Evolutionary conservation across 2,329 filamentous ascomycete species (phyloP), one percentile per base, ranked within the genome.

Genomic region (Ceratocystis harringtonii): DNA sequence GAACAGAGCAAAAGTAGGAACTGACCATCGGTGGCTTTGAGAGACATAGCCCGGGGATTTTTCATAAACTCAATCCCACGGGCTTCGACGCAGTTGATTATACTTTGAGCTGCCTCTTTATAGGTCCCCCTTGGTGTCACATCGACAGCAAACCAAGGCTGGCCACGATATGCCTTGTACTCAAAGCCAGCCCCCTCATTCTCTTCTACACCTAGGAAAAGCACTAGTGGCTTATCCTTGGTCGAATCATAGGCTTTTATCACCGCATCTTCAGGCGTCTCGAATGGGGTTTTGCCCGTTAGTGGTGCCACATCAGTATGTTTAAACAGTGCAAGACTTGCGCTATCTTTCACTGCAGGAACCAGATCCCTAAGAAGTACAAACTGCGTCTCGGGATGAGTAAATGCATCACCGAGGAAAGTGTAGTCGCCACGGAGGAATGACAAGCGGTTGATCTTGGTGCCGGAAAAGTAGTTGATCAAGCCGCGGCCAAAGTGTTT

Each of bases 141-240:
- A 73, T 97, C 94, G 12, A 99, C 75, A 1, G 92, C 92, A 73
- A 97, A 99, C 76, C 86, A 95, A 1, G 94, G 92, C 61, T 81
- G 80, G 2, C 92, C 94, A 43, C 79, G 82, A 73, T 95, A 95
- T 61, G 84, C 84, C 67, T 84, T 85, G 71, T 86, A 87, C 67
- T 79, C 72, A 63, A 88, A 81, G 0, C 77, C 81, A 36, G 72
- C 71, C 19, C 74, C 71, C 57, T 74, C 68, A 70, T 74, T 75
- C 70, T 95, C 90, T 70, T 95, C 85, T 61, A 96, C 75, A 0
- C 92, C 92, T 32, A 97, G 77, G 73, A 97, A 96, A 63, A 97
- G 79, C 63, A 96, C 78, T 68, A 90, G 81, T 2, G 91, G 87
- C 22, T 79, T 75, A 17, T 84, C 84, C 64, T 82, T 77, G 3